A percentile compares a stretch with the other conserved stretches of the same genome.
Evolutionary conservation across 1,139 yeast genomes (phyloP).

Genomic region (Taiozyma onychis): DNA sequence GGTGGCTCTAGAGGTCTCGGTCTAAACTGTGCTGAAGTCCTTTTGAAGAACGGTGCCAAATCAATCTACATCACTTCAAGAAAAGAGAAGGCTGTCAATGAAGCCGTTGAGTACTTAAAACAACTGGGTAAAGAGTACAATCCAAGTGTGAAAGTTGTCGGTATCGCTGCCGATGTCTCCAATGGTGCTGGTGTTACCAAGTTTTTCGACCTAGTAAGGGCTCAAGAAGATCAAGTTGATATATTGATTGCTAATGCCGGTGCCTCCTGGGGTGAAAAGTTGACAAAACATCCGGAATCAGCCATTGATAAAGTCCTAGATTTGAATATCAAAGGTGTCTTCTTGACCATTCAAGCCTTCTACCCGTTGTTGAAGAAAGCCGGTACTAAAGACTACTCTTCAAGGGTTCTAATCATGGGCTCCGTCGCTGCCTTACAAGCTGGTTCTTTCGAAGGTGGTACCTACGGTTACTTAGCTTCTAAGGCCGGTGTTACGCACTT

Average conservation of each 20-base stretch:
- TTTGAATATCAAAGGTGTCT: slow-evolving; percentile 68
- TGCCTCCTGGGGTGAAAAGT: slow-evolving; percentile 72
- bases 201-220: slow-evolving; percentile 40
- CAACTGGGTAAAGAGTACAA: slow-evolving; percentile 38
- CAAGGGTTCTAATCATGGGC: slow-evolving; percentile 63
- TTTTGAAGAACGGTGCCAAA: slow-evolving; percentile 58
- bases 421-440: slow-evolving; percentile 46
- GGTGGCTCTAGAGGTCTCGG: slow-evolving; percentile 82
- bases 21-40: slow-evolving; percentile 59
- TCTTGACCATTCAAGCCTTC: slow-evolving; percentile 59
- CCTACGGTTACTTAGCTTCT: slow-evolving; percentile 69
- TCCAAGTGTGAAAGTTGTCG: slow-evolving; percentile 38
- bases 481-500: slow-evolving; percentile 75
- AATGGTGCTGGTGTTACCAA: slow-evolving; percentile 43
- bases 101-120: slow-evolving; percentile 49
- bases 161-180: slow-evolving; percentile 60
- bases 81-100: slow-evolving; percentile 57
- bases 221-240: slow-evolving; percentile 41
- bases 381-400: slow-evolving; percentile 54
- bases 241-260: slow-evolving; percentile 77
- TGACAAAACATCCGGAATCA: slow-evolving; percentile 54
- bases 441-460: slow-evolving; percentile 45
- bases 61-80: slow-evolving; percentile 64
- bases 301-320: slow-evolving; percentile 63
- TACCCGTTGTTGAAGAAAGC: slow-evolving; percentile 51